Percentiles rank a stretch among this genome's conserved stretches.
Conservation (phyloP, 2,329 filamentous ascomycete species). For the Alternaria postmessia region DNA sequence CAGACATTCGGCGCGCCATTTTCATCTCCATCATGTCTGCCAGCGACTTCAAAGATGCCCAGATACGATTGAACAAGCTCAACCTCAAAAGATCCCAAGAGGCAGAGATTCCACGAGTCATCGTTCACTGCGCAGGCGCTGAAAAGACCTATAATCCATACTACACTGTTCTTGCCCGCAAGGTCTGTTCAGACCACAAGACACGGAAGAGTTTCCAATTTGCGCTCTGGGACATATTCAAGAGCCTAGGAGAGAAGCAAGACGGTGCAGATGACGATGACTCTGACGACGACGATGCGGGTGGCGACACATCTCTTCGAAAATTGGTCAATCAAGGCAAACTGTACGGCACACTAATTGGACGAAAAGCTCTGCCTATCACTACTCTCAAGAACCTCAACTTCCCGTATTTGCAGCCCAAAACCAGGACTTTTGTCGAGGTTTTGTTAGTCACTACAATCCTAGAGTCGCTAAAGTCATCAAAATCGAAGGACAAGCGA, state of each 20-base stretch:
- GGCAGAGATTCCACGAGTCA: slow-evolving; percentile 83
- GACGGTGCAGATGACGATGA: slow-evolving; percentile 67
- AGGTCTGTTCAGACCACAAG: slow-evolving; percentile 77
- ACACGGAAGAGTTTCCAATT: slow-evolving; percentile 88
- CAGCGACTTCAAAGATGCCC: slow-evolving; percentile 82
- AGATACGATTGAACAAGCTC: slow-evolving; percentile 80
- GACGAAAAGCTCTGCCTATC: slow-evolving; percentile 67
- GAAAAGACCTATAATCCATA: slow-evolving; percentile 91
- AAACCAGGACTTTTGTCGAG: slow-evolving; percentile 81
- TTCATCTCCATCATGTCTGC: slow-evolving; percentile 91
- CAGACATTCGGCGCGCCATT: slow-evolving; percentile 85
- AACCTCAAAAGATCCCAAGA: slow-evolving; percentile 86
- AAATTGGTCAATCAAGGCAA: slow-evolving; percentile 73
- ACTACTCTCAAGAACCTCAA: slow-evolving; percentile 74
- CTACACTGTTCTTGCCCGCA: slow-evolving; percentile 84
- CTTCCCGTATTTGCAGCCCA: slow-evolving; percentile 77
- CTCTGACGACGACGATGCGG: slow-evolving; percentile 62
- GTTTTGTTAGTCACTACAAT: slow-evolving; percentile 80
- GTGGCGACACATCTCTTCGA: slow-evolving; percentile 60
- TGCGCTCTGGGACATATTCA: slow-evolving; percentile 84
- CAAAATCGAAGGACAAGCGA: slow-evolving; percentile 53
- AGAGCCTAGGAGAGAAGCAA: slow-evolving; percentile 80
- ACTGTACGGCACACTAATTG: slow-evolving; percentile 70
- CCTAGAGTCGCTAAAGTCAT: slow-evolving; percentile 67
- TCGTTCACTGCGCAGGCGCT: slow-evolving; percentile 85